Evolutionary conservation across 768 basidiomycete genomes (phyloP), one percentile per base, ranked within the genome.

Genomic region (Mycena kentingensis): DNA sequence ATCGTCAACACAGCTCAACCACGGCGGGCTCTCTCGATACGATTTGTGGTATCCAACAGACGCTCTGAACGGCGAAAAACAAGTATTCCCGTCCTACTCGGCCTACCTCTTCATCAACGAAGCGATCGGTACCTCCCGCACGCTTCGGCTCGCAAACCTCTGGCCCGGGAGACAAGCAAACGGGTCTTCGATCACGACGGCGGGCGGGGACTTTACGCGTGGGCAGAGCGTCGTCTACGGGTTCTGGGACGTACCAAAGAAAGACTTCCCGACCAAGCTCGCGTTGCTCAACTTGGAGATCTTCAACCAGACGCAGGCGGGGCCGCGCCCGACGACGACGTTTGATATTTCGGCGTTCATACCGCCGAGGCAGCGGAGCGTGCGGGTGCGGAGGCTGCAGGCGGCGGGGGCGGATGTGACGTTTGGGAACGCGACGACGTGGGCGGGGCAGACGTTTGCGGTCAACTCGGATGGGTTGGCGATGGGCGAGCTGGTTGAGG

Each of bases 11-110:
- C 77, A 80, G 49, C 65, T 78, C 10, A 80, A 81, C 51, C 77
- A 79, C 36, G 77, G 77, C 32, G 79, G 77, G 61, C 52, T 63
- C 52, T 58, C 57, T 15, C 71, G 80, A 57, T 80, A 80, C 56
- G 67, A 79, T 48, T 62, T 79, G 60, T 79, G 77, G 76, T 78
- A 77, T 51, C 78, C 79, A 3, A 73, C 76, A 7, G 70, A 76
- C 49, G 80, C 77, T 29, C 55, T 62, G 29, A 79, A 77, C 46
- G 77, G 78, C n/a, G 73, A 73, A 5, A 63, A 76, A 41, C 71
- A 78, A 63, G 79, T 80, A 5, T 78, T 81, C 65, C 80, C 79
- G 1, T 71, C 77, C n/a, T 81, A 81, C 49, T 73, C 71, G 4
- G 69, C 79, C n/a, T 79, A 80, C 51, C 64, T 81, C 11, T 80